phyloP scores from a whole-genome alignment of 2,329 filamentous ascomycete species.

The Penicillium sp. region DNA sequence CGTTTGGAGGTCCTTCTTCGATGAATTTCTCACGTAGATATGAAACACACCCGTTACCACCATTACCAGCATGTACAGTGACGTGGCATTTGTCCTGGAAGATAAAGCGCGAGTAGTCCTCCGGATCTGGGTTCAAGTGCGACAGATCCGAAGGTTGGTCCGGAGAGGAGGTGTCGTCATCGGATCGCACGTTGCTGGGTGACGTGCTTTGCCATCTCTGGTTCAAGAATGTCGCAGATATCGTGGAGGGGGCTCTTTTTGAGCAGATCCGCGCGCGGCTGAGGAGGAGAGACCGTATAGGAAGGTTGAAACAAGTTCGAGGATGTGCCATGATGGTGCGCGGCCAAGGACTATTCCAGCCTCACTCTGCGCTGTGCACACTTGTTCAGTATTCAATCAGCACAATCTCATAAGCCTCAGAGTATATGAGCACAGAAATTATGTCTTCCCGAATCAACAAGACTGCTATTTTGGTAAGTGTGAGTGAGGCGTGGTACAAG shows the following conservation, averaged over 20 bases:
- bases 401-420: background rate
- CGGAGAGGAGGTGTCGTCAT: constrained; percentile 15
- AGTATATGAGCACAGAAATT: too few species aligned
- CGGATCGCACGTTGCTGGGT: constrained; percentile 14
- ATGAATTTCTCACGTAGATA: constrained; percentile 92
- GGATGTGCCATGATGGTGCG: constrained; percentile 25
- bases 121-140: constrained; percentile 79
- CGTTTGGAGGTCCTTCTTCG: constrained; percentile 87
- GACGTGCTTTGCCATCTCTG: constrained; percentile 36
- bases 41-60: constrained; percentile 91
- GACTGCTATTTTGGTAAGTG: background rate
- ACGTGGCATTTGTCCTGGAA: constrained; percentile 88
- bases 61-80: constrained; percentile 76
- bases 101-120: constrained; percentile 80
- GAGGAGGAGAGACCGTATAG: constrained; percentile 21
- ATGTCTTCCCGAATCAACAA: background rate
- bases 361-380: constrained; percentile 19
- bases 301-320: constrained; percentile 19
- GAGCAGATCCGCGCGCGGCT: constrained; percentile 27
- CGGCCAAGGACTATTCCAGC: constrained; percentile 18
- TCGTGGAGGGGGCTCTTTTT: constrained; percentile 19
- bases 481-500: background rate
- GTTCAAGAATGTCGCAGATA: constrained; percentile 10
- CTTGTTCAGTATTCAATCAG: background rate
- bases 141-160: constrained; percentile 43